Conservation (phyloP, 768 basidiomycete genomes). For the Boletus sp. region DNA sequence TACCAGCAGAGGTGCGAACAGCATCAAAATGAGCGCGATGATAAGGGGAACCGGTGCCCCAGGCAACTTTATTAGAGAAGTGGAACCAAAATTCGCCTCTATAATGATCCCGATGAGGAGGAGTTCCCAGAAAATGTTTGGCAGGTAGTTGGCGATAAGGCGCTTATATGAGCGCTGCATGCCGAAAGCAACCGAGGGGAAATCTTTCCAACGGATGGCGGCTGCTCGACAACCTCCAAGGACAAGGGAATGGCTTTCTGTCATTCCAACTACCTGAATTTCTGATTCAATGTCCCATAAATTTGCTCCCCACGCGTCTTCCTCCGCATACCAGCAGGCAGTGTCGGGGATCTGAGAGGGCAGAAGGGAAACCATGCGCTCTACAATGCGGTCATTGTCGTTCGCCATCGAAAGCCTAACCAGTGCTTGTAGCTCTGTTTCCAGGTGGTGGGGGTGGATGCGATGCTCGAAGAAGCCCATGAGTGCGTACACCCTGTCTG, state of each 20-base stretch:
- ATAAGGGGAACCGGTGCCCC: neutral
- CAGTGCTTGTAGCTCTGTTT: conserved; percentile 23
- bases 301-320: conserved; percentile 14
- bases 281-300: conserved; percentile 22
- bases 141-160: conserved; percentile 2
- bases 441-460: conserved; percentile 15
- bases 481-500: conserved; percentile 27
- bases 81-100: fast-evolving
- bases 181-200: conserved; percentile 19
- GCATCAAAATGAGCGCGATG: conserved; percentile 9
- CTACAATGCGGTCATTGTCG: conserved; percentile 20
- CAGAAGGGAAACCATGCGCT: conserved; percentile 23
- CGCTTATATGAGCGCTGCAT: conserved; percentile 15
- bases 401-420: conserved; percentile 26
- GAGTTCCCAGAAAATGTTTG: conserved; percentile 5
- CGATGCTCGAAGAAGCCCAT: conserved; percentile 30
- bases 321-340: conserved; percentile 21
- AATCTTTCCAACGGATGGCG: conserved; percentile 24
- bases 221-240: conserved; percentile 26
- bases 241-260: conserved; percentile 11
- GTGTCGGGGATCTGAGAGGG: neutral
- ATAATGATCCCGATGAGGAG: neutral
- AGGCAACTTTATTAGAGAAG: neutral
- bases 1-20: conserved; percentile 7
- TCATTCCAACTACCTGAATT: conserved; percentile 21